Evolutionary conservation across 1,284 basidiomycete genomes (phyloP).

Genomic region (Ganoderma lingzhi): DNA sequence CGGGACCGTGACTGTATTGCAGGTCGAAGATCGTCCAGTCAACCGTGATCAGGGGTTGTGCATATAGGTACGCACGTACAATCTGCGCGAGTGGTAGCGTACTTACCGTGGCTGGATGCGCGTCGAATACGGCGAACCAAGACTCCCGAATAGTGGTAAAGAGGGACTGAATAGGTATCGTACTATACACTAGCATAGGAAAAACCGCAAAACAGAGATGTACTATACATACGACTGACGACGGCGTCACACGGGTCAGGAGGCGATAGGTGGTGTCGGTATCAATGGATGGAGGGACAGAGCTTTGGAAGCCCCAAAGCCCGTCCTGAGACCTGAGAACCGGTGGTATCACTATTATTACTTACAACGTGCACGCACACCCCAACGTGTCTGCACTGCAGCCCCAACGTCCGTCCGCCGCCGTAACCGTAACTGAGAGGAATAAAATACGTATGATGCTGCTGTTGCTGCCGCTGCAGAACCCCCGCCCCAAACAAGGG

Average conservation of each 20-base stretch:
- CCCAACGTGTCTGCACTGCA: background rate
- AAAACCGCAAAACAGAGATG: background rate
- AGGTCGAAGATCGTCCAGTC: too few relatives aligned
- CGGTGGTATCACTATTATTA: background rate
- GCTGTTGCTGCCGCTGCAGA: background rate
- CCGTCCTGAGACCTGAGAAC: background rate
- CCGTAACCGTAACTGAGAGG: constrained; percentile 4
- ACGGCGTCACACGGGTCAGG: constrained; percentile 1
- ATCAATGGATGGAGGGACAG: background rate
- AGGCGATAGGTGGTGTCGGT: background rate
- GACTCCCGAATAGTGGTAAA: background rate
- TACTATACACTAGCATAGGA: background rate
- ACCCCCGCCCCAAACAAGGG: background rate
- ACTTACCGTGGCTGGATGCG: background rate
- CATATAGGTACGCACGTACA: background rate
- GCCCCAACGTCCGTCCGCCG: background rate
- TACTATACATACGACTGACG: background rate
- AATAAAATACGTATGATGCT: background rate
- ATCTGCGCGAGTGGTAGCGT: background rate
- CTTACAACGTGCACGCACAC: background rate
- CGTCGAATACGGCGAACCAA: background rate
- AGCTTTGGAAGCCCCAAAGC: background rate
- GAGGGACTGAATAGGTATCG: background rate
- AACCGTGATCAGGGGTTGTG: background rate
- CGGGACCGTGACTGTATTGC: too few relatives aligned